Evolutionary conservation across 2,329 filamentous ascomycete species (phyloP).

Genomic region (Exophiala aquamarina): DNA sequence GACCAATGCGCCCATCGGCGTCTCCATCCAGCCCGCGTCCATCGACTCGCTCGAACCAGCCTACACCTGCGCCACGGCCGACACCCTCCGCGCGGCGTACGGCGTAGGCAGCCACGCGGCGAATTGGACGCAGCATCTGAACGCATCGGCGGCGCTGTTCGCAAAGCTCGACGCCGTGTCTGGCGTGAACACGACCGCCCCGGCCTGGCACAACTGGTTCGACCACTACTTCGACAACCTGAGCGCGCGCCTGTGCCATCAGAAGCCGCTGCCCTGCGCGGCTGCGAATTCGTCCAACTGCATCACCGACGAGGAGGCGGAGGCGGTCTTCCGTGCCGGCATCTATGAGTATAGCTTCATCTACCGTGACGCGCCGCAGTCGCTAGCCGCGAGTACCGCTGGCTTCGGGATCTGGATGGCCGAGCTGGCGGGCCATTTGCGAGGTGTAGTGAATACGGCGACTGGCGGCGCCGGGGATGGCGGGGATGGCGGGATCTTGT

Average conservation of each 20-base stretch:
- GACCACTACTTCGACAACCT: constrained; percentile 88
- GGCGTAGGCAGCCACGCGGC: constrained; percentile 47
- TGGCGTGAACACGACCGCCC: constrained; percentile 53
- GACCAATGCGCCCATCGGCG: constrained; percentile 31
- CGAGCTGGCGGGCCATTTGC: constrained; percentile 67
- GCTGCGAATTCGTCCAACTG: constrained; percentile 56
- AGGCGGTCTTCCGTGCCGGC: constrained; percentile 72
- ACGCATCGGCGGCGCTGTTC: constrained; percentile 54
- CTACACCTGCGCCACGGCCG: constrained; percentile 63
- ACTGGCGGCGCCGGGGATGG: constrained; percentile 21
- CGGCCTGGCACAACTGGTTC: constrained; percentile 64
- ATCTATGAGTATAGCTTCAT: constrained; percentile 80
- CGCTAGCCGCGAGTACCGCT: constrained; percentile 61
- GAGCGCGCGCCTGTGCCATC: constrained; percentile 74
- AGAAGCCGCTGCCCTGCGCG: constrained; percentile 69
- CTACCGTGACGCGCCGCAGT: constrained; percentile 66
- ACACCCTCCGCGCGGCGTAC: constrained; percentile 44
- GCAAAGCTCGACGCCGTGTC: constrained; percentile 65
- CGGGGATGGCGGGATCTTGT: constrained; percentile 43
- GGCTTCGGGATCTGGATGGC: constrained; percentile 73
- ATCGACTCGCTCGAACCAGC: constrained; percentile 74
- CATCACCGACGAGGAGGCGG: constrained; percentile 61
- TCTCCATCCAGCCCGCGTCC: constrained; percentile 48
- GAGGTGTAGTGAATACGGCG: constrained; percentile 49
- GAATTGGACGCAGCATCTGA: constrained; percentile 65